A percentile compares a stretch with the other conserved stretches of the same genome.
Evolutionary conservation across 139 green algal genomes (phyloP).

Genomic region (Spirogloea muscicola): DNA sequence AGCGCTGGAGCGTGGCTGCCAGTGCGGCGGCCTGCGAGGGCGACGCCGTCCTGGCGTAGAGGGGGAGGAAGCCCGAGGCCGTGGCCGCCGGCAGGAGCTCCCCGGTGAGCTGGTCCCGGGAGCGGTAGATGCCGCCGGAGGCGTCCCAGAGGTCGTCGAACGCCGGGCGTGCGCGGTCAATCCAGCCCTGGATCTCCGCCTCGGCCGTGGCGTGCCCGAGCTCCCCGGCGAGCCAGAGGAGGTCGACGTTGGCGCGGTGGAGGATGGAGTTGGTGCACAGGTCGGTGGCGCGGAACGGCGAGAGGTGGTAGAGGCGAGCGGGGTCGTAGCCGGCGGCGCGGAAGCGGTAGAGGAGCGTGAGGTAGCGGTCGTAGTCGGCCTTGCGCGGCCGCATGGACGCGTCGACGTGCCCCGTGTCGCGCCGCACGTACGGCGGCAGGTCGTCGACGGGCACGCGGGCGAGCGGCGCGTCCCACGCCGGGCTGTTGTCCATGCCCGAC

Average conservation of each 20-base stretch:
- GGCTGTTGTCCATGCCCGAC: constrained; percentile 42
- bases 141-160: constrained; percentile 27
- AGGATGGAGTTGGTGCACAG: constrained; percentile 39
- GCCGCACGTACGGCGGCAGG: constrained; percentile 29
- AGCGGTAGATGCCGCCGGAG: constrained; percentile 13
- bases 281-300: constrained; percentile 33
- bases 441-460: constrained; percentile 20
- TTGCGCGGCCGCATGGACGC: constrained; percentile 14
- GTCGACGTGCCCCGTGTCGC: constrained; percentile 32
- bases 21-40: constrained; percentile 1
- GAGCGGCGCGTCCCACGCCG: constrained; percentile 25
- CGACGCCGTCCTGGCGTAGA: constrained; percentile 6
- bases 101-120: constrained; percentile 17
- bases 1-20: constrained; percentile 11
- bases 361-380: constrained; percentile 40
- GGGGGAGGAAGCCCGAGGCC: constrained; percentile 13
- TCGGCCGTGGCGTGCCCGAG: neutral
- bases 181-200: constrained; percentile 27
- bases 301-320: constrained; percentile 17
- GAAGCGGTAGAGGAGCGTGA: constrained; percentile 42
- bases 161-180: neutral
- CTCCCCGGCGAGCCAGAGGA: constrained; percentile 26
- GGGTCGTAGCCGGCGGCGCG: constrained; percentile 19
- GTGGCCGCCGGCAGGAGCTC: constrained; percentile 18
- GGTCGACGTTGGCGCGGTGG: constrained; percentile 31